Evolutionary conservation across 768 basidiomycete species (phyloP), one percentile per base, ranked within the genome.

Genomic region (Podaxis sp.): DNA sequence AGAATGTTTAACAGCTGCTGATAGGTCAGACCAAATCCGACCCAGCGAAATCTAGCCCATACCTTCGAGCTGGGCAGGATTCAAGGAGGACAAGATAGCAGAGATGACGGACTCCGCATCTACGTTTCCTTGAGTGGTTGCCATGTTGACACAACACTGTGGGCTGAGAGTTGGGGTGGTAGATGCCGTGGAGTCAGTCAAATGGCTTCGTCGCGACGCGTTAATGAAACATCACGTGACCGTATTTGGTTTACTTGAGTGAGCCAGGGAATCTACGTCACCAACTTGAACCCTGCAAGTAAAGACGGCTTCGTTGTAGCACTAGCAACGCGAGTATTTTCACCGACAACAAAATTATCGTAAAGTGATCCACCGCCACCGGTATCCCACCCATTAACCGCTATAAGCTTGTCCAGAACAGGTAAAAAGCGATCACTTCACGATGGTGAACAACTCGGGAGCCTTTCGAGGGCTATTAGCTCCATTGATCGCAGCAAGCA

Each of bases 1-100:
- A 3, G 83, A 76, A 71, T 88, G 86, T 58, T 81, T 77, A 7
- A 92, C 90, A 62, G 92, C 92, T 92, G 54, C 8, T 36, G 33
- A 59, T 44, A 28, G 53, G 26, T 52, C 33, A 26, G 28, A 19
- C 13, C 22, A 46, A 53, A 42, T 39, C 39, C 17, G 28, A n/a
- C 44, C 54, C 36, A 55, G 22, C 60, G 22, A n/a, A 36, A 53
- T n/a, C 5, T 13, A 26, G 12, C 53, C 57, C 44, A 13, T 55
- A 78, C 81, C 80, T 75, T 71, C 64, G 2, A 76, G 70, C 64
- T 83, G 81, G 56, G 76, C 79, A 26, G 66, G 63, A 66, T 80
- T 80, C 24, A 80, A 65, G 28, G 65, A 63, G 8, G 60, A 22
- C 3, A 76, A 59, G 61, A 72, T 17, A 19, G 24, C 12, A 30